A percentile compares a stretch with the other conserved stretches of the same genome.
Conservation (phyloP, 768 basidiomycete species). For the Erythrobasidium yunnanense region DNA sequence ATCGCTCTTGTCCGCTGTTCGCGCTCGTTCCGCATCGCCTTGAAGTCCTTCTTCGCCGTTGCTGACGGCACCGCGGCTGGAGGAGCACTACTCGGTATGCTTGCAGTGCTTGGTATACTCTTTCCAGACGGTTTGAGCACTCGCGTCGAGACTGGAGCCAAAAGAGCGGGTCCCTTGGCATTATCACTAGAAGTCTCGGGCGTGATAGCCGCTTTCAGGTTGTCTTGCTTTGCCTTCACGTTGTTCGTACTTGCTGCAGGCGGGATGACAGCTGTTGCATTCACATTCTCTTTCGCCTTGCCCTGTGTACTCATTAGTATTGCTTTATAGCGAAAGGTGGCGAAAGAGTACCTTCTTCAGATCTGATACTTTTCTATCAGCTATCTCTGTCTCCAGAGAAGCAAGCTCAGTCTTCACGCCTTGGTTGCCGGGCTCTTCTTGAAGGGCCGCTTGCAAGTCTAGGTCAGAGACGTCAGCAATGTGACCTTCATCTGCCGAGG, state of each 20-base stretch:
- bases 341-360: not conserved
- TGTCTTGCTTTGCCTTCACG: not conserved
- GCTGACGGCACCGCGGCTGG: not conserved
- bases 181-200: not conserved
- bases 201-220: slow-evolving; percentile 15
- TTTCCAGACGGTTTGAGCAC: not conserved
- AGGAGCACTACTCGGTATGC: not conserved
- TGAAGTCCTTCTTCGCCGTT: slow-evolving; percentile 6
- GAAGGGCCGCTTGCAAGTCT: slow-evolving; percentile 14
- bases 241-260: not conserved
- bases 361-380: not conserved
- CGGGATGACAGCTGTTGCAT: not conserved
- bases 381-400: not conserved
- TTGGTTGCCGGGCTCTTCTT: not conserved
- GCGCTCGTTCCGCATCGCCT: not conserved
- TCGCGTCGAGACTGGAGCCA: slow-evolving; percentile 5
- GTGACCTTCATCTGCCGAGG: not conserved
- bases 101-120: not conserved
- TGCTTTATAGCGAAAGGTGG: not conserved
- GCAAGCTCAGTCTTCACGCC: slow-evolving; percentile 7
- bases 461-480: not conserved
- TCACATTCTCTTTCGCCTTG: not conserved
- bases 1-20: not conserved
- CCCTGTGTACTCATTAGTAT: not conserved
- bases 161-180: not conserved